Base-by-base conservation (phyloP, 768 basidiomycete species). In the Gloeophyllum trabeum region DNA sequence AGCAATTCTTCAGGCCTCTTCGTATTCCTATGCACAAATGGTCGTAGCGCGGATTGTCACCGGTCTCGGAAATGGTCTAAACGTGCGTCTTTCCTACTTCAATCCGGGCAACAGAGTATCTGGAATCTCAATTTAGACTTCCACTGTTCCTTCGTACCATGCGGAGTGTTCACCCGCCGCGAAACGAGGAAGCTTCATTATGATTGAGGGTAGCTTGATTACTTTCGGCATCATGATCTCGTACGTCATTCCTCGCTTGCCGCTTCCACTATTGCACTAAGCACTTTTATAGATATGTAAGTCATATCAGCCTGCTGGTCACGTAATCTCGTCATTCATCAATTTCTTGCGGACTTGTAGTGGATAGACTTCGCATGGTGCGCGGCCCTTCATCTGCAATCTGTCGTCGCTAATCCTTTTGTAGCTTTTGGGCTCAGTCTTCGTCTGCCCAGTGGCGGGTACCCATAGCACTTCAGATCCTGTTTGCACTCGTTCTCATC, bases 301-400 rank as follows among this genome's bases (percentile, higher is more conserved):
- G 46, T 49, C 16, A 4, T 41, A 5, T 4, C 30, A 5, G n/a
- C n/a, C n/a, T n/a, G 13, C 32, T 1, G 14, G 20, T 30, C 4
- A 25, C 13, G 23, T 6, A 19, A 39, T 7, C 37, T 25, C 2
- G n/a, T 37, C 20, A 18, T 30, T 19, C 10, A 30, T 18, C 16
- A 43, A 3, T 39, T 13, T 37, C 21, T 4, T 20, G 44, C 4
- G n/a, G n/a, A n/a, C n/a, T n/a, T n/a, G n/a, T 37, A 76, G 71
- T 79, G 79, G 79, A 61, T 79, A 47, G 76, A 78, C 50, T 76
- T 81, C 41, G 76, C 73, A 18, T 57, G 77, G 72, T 76, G 55
- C 24, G 68, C 6, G 10, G 22, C 41, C 5, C 28, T 20, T 26
- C 40, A 48, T 7, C 47, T 24, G 10, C 14, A 39, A n/a, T 32